phyloP scores from a whole-genome alignment of 495 filamentous ascomycete genomes.

The Saxophila tyrrhenica region DNA sequence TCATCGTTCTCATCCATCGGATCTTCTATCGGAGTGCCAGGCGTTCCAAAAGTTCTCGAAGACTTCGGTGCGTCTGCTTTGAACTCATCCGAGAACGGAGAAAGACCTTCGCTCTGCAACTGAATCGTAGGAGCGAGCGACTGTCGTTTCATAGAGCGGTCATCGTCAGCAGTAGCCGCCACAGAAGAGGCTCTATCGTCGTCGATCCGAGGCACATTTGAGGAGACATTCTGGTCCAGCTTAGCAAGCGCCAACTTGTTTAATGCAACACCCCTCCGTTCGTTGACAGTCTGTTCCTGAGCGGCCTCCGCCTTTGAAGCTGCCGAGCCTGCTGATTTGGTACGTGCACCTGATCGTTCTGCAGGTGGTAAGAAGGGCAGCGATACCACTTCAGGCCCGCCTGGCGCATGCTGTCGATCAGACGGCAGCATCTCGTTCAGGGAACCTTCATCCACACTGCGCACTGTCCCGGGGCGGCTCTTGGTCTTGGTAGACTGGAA shows the following conservation, averaged over 20 bases:
- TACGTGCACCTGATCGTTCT: neutral
- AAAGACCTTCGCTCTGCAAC: neutral
- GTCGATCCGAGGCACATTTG: constrained; percentile 32
- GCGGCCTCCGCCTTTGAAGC: neutral
- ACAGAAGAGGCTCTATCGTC: constrained; percentile 30
- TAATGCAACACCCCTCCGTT: constrained; percentile 2
- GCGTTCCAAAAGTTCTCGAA: neutral
- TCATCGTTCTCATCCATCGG: constrained; percentile 15
- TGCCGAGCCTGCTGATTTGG: neutral
- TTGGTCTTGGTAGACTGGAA: neutral
- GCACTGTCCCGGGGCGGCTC: neutral
- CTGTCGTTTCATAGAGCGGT: constrained; percentile 1
- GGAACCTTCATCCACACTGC: neutral
- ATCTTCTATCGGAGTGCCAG: neutral
- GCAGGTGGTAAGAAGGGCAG: constrained; percentile 12
- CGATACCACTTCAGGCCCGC: constrained; percentile 34
- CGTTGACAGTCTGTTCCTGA: neutral
- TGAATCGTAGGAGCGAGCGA: neutral
- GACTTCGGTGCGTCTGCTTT: neutral
- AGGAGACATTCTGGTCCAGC: neutral
- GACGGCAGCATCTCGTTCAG: neutral
- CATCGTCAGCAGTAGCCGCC: constrained; percentile 28
- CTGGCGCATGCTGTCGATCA: neutral
- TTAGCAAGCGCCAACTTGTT: constrained; percentile 1
- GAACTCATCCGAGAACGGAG: neutral